A percentile compares a stretch with the other conserved stretches of the same genome.
Conservation (phyloP, 1,284 basidiomycete genomes). For the Albatrellus sp. region DNA sequence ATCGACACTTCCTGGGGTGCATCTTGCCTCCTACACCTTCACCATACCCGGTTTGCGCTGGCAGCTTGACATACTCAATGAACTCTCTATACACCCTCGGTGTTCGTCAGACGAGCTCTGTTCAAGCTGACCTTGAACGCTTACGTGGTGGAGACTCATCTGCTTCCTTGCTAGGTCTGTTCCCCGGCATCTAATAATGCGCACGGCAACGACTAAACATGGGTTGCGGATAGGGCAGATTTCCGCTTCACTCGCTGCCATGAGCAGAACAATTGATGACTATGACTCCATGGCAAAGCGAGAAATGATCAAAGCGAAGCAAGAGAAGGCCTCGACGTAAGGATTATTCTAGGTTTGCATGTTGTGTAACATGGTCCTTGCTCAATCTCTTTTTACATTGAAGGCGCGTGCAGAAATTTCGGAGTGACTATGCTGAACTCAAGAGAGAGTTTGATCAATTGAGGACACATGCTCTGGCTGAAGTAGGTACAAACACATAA, state of each 20-base stretch:
- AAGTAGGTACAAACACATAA: conserved; percentile 22
- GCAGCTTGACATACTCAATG: conserved; percentile 32
- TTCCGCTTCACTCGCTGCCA: conserved; percentile 83
- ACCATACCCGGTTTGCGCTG: no score
- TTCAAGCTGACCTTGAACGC: conserved; percentile 77
- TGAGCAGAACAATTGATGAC: conserved; percentile 88
- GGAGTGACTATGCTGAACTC: conserved; percentile 62
- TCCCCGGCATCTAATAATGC: not conserved
- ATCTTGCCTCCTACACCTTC: not conserved
- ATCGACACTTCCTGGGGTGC: no score
- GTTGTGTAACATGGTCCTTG: not conserved
- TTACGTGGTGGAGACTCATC: conserved; percentile 72
- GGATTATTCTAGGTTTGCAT: conserved; percentile 17
- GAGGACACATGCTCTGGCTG: conserved; percentile 27
- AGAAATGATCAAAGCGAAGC: conserved; percentile 87
- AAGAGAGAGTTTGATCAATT: conserved; percentile 57
- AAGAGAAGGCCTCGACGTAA: conserved; percentile 88
- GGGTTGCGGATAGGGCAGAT: conserved; percentile 66
- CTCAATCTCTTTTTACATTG: not conserved
- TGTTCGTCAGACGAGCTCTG: conserved; percentile 80
- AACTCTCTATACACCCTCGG: conserved; percentile 92
- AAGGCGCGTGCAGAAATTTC: conserved; percentile 78
- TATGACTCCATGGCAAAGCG: conserved; percentile 92
- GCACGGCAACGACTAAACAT: not conserved
- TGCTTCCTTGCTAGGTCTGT: conserved; percentile 71